Conservation (phyloP, 306 rosid species). For the Urtica urens region DNA sequence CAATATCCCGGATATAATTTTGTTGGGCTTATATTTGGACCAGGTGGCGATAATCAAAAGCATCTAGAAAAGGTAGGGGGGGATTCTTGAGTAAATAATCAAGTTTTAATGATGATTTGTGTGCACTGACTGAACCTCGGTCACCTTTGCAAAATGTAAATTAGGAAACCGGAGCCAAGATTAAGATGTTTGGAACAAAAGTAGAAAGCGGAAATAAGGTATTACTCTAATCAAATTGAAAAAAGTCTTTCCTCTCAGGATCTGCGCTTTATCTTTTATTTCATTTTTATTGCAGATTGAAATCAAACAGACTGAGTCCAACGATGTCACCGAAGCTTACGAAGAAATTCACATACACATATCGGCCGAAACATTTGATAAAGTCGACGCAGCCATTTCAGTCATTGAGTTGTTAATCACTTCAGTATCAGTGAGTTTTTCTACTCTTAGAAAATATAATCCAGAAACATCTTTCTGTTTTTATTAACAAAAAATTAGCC, state of each 20-base stretch:
- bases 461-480: neutral
- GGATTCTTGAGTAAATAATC: neutral
- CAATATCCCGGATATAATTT: constrained; percentile 69
- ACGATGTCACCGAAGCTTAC: constrained; percentile 36
- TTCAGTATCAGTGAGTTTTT: constrained; percentile 70
- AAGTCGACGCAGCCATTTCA: constrained; percentile 82
- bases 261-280: constrained; percentile 4
- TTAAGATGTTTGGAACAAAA: constrained; percentile 59
- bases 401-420: constrained; percentile 66
- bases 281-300: constrained; percentile 32
- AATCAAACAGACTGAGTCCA: constrained; percentile 51
- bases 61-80: constrained; percentile 72
- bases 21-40: constrained; percentile 62
- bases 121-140: neutral
- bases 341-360: constrained; percentile 54
- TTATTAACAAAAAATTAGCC: neutral
- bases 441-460: constrained; percentile 14
- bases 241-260: neutral
- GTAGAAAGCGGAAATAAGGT: constrained; percentile 65
- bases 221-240: constrained; percentile 4
- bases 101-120: neutral
- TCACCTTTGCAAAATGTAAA: neutral
- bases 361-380: constrained; percentile 82
- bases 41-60: constrained; percentile 75
- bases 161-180: constrained; percentile 89